Evolutionary conservation across 495 filamentous ascomycete genomes (phyloP).

Genomic region (Neurospora sp.): DNA sequence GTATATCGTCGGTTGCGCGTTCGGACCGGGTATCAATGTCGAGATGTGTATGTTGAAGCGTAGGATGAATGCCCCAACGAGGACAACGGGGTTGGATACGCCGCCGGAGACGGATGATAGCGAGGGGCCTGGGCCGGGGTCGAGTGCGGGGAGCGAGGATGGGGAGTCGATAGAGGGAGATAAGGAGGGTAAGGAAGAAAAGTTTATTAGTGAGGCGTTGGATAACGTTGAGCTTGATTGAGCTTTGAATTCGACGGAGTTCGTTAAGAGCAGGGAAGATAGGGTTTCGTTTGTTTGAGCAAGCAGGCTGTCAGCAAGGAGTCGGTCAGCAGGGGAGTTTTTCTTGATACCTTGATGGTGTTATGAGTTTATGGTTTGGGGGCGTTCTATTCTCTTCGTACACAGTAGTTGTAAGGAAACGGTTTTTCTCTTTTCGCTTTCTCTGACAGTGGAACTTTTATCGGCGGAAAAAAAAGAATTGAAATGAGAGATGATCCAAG

Average conservation of each 20-base stretch:
- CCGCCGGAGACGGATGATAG: slow-evolving; percentile 40
- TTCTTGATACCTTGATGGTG: background rate
- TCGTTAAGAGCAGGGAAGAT: too few relatives aligned
- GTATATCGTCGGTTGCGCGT: slow-evolving; percentile 52
- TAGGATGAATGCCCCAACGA: slow-evolving; percentile 13
- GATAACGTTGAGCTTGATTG: slow-evolving; percentile 36
- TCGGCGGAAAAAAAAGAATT: background rate
- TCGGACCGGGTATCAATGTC: slow-evolving; percentile 53
- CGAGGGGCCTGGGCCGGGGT: slow-evolving; percentile 12
- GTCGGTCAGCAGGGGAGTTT: background rate
- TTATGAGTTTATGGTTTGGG: background rate
- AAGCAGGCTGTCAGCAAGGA: background rate
- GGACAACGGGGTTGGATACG: slow-evolving; percentile 24
- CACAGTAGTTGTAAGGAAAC: background rate
- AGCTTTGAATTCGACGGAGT: background rate
- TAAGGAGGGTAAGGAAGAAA: slow-evolving; percentile 17
- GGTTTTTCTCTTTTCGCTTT: background rate
- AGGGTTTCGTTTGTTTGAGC: background rate
- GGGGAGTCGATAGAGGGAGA: slow-evolving; percentile 19
- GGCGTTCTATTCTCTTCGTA: background rate
- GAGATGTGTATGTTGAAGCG: slow-evolving; percentile 54
- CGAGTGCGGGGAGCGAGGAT: slow-evolving; percentile 24
- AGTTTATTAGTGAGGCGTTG: slow-evolving; percentile 32
- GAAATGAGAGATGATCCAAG: background rate
- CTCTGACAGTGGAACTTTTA: background rate